These are phyloP conservation scores for Penicillium polonicum DNA, from an alignment of 2,329 filamentous ascomycete species.

Conservation along the genomic window DNA sequence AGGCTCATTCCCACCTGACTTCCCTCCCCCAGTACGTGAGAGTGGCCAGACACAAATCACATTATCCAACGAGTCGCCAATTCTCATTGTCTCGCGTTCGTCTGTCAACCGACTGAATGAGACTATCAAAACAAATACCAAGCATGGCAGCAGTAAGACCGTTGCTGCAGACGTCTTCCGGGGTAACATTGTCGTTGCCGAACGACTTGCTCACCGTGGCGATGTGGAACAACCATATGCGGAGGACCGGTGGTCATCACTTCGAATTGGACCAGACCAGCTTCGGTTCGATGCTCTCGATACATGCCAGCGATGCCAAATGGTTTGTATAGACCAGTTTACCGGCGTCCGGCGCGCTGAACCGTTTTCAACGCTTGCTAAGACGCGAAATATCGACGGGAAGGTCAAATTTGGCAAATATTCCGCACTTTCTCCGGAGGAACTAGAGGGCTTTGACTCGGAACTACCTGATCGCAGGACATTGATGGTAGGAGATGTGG, in stretches of 20 bases:
- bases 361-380: slow-evolving; percentile 83
- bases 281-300: slow-evolving; percentile 64
- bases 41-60: slow-evolving; percentile 56
- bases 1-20: slow-evolving; percentile 52
- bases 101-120: slow-evolving; percentile 78
- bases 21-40: slow-evolving; percentile 53
- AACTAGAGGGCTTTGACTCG: slow-evolving; percentile 18
- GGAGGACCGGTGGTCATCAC: slow-evolving; percentile 73
- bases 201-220: slow-evolving; percentile 46
- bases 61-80: slow-evolving; percentile 90
- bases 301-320: slow-evolving; percentile 84
- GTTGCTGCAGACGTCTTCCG: slow-evolving; percentile 76
- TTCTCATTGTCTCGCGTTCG: slow-evolving; percentile 76
- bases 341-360: slow-evolving; percentile 77
- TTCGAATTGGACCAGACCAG: slow-evolving; percentile 60
- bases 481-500: slow-evolving; percentile 43
- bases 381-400: slow-evolving; percentile 77
- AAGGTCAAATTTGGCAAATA: slow-evolving; percentile 91
- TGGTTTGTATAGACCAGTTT: slow-evolving; percentile 90
- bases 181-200: slow-evolving; percentile 77
- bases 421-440: slow-evolving; percentile 46
- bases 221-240: slow-evolving; percentile 62
- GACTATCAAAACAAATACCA: slow-evolving; percentile 59
- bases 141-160: slow-evolving; percentile 55
- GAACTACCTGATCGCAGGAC: slow-evolving; percentile 22